Evolutionary conservation across 1,284 basidiomycete genomes (phyloP), one percentile per base, ranked within the genome.

Genomic region (Omphalotus olearius): DNA sequence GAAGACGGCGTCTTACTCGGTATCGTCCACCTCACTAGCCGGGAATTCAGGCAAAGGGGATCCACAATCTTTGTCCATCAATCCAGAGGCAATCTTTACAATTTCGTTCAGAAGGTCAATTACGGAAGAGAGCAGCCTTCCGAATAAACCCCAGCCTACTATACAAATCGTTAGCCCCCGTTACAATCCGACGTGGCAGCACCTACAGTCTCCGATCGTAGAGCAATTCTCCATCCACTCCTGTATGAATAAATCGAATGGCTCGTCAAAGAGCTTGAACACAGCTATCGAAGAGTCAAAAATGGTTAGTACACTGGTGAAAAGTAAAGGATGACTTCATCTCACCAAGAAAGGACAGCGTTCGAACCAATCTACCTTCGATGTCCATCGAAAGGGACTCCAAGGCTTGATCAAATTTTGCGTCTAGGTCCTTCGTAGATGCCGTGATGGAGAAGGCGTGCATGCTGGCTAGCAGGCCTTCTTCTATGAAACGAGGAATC

Each of bases 221-320:
- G 67, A 65, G 56, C 80, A 85, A 45, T 75, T 75, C 43, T 78
- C 73, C 42, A 82, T 64, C 79, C 83, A 83, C 57, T 80, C 78
- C 5, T 66, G 66, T 16, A 75, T 66, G 55, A 74, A 75, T 1
- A 73, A 65, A 28, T 68, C 70, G 60, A 81, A 80, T 6, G 64
- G 65, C 5, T 67, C 61, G 37, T 77, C 69, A 58, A 82, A 80
- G 5, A 69, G 43, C 47, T 75, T 73, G 60, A 78, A 75, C 4
- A 82, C 57, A 39, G 71, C 80, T 79, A 47, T 33, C 2, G 59
- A 38, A 30, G 45, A 26, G 50, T 17, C 28, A 42, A 33, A 33
- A 41, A 11, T 14, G 45, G 14, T 14, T 41, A 37, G 13, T 16
- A 3, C 16, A 49, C 38, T 45, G 5, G 3, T 3, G 17, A n/a